Evolutionary conservation across 1,139 yeast genomes (phyloP), one percentile per base, ranked within the genome.

Genomic region (Citeromyces siamensis): DNA sequence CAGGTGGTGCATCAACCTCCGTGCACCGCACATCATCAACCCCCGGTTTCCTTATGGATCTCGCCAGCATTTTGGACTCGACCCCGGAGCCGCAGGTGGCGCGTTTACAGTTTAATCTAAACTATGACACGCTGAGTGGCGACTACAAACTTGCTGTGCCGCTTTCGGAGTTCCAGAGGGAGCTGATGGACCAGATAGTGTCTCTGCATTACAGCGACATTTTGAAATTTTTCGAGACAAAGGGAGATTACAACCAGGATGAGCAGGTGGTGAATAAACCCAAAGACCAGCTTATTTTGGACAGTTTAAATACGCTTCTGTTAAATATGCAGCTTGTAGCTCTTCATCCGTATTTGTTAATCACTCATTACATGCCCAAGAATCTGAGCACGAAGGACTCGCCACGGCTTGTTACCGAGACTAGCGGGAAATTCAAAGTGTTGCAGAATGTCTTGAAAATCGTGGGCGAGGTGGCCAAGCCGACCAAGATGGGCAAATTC

Each of bases 191-290:
- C 58, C 95, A 86, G 52, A 86, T 90, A 20, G 82, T 90, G 6
- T 82, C 95, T 1, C 62, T 86, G 33, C 97, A 90, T 55, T 86
- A 86, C 51, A 76, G 94, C 23, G 97, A 88, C 52, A 84, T 90
- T 39, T 63, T 88, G 47, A 79, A 85, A 56, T 85, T 80, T 55
- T 86, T 85, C 51, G 95, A 85, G 53, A 45, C 49, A 10, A 46
- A 51, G 35, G 50, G 47, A 31, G 35, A 34, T 7, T 36, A 36
- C 17, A 29, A 20, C 14, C 36, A 18, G 19, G 35, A 32, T 13
- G 34, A 40, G 14, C 28, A 33, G 17, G 34, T 33, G 10, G 22
- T 32, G 12, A 35, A 18, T 2, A 29, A 20, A 7, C 37, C 39
- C 18, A 40, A 64, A 36, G 73, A 73, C 34, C 75, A 72, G 35